Percentiles rank a stretch among this genome's conserved stretches.
Evolutionary conservation across 1,284 basidiomycete species (phyloP).

Genomic region (Melampsora abietis-canadensis): DNA sequence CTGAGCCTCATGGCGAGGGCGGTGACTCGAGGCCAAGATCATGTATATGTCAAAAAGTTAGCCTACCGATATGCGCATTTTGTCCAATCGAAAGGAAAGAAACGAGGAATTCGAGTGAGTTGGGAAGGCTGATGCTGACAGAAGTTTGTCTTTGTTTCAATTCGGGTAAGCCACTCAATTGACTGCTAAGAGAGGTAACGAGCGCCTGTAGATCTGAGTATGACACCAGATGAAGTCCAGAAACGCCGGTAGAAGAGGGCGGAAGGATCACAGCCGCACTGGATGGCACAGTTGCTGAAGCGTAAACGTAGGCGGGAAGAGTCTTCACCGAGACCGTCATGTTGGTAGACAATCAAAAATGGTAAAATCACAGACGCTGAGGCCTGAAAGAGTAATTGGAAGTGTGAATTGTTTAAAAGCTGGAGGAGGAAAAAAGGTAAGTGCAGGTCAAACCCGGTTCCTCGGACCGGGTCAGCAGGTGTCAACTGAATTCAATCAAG

Average conservation of each 20-base stretch:
- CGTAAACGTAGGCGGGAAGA: constrained; percentile 5
- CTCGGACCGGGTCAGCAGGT: too few relatives aligned
- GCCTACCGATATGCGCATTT: constrained; percentile 31
- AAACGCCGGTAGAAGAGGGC: neutral
- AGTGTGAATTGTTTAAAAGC: too few relatives aligned
- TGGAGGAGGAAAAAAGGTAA: too few relatives aligned
- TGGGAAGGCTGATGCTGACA: constrained; percentile 31
- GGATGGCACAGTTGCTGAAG: neutral
- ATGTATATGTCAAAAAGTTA: neutral
- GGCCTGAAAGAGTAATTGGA: neutral
- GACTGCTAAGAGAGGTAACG: neutral
- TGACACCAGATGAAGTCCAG: neutral
- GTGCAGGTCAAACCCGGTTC: too few relatives aligned
- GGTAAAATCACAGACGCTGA: neutral
- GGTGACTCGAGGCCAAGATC: neutral
- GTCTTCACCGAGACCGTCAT: neutral
- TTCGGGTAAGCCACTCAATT: constrained; percentile 4
- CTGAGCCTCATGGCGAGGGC: too few relatives aligned
- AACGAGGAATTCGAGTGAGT: constrained; percentile 39
- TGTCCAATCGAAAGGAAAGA: constrained; percentile 32
- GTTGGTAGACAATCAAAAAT: neutral
- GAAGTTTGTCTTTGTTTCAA: constrained; percentile 13
- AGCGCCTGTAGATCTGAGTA: constrained; percentile 1
- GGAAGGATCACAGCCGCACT: neutral
- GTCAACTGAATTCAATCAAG: too few relatives aligned